phyloP scores from a whole-genome alignment of 2,329 filamentous ascomycete species.

The Nigrospora oryzae region DNA sequence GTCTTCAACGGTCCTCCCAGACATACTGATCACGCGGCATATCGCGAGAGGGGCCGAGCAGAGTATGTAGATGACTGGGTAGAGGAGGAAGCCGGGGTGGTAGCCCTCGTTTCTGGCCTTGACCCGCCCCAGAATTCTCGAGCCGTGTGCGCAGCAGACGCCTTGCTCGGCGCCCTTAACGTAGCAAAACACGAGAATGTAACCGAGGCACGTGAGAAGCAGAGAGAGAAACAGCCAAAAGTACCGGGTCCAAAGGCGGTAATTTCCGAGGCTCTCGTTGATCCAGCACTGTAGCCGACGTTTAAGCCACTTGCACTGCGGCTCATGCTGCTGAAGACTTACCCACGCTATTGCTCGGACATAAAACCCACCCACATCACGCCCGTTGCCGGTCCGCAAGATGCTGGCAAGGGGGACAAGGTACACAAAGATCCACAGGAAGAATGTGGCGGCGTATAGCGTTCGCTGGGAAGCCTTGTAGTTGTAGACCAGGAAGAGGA shows the following conservation, averaged over 20 bases:
- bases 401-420: constrained; percentile 45
- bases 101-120: background rate
- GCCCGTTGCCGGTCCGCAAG: constrained; percentile 32
- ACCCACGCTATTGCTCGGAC: background rate
- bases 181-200: background rate
- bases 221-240: constrained; percentile 4
- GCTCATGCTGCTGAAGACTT: background rate
- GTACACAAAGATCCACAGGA: constrained; percentile 52
- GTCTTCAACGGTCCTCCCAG: background rate
- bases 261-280: background rate
- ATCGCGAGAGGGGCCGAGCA: background rate
- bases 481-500: constrained; percentile 49
- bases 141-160: constrained; percentile 6
- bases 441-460: constrained; percentile 39
- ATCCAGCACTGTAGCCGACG: constrained; percentile 4
- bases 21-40: background rate
- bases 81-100: background rate
- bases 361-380: constrained; percentile 4
- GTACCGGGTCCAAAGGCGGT: constrained; percentile 3
- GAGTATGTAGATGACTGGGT: background rate
- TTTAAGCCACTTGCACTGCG: background rate
- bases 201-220: background rate
- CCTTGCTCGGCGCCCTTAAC: too few species aligned
- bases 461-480: constrained; percentile 39
- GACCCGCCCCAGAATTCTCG: background rate